Evolutionary conservation across 148 eudicot species (phyloP), one percentile per base, ranked within the genome.

Genomic region (Rhododendron molle): DNA sequence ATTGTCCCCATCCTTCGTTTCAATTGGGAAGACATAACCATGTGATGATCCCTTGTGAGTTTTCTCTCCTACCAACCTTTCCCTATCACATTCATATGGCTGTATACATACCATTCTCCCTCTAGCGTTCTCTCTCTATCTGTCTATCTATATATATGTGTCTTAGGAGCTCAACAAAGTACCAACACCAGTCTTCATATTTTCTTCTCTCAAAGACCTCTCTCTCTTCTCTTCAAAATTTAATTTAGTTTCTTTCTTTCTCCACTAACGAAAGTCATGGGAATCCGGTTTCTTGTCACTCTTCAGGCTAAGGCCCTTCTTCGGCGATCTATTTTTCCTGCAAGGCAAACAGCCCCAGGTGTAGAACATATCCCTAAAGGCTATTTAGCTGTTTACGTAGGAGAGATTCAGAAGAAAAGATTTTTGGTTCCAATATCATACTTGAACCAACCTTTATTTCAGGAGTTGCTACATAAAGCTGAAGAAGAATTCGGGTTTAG

Each of bases 371-470:
- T 80, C 46, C 86, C 81, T 54, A 87, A 91, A 82, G 93, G 95
- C 2, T 89, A 91, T 84, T 72, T 92, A 71, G 92, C 91, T 6
- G 92, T 93, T 40, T 93, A 91, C 32, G 93, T 90, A 6, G 93
- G 93, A 77, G 91, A 91, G 32, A 47, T 40, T 0, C 78, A 88
- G 38, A 92, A 85, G 88, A 92, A 88, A 50, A 15, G 81, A 4
- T 78, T 47, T 26, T 71, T 71, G 76, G 76, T 71, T 71, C 76
- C 76, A 3, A 4, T 71, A 71, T 71, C 38, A 13, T 71, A 71
- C 76, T 30, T 71, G 38, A 30, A 71, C 76, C 76, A 71, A 30
- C 76, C 76, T 13, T 13, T 71, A 13, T 71, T 71, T 13, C 38
- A 30, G 2, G 76, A 71, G 38, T 71, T 71, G 76, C 76, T 71